These are phyloP conservation scores for Lasiosphaeria hispida DNA, from an alignment of 495 filamentous ascomycete species.

Conservation along the genomic window DNA sequence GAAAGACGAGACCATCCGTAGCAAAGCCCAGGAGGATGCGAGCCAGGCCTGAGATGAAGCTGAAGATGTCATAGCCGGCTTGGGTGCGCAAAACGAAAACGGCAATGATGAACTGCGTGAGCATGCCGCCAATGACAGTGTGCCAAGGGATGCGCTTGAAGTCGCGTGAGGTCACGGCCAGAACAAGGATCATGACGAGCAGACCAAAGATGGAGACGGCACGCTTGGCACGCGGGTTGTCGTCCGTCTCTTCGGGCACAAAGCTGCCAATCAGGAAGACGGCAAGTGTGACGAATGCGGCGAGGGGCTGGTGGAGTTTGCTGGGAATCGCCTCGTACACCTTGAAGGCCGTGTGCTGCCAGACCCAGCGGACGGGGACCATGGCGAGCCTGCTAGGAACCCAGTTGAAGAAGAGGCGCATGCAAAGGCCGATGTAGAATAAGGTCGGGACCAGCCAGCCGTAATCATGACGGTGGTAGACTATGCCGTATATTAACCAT, in stretches of 20 bases:
- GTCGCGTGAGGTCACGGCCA: slow-evolving; percentile 70
- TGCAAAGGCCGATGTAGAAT: slow-evolving; percentile 68
- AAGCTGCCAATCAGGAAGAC: slow-evolving; percentile 77
- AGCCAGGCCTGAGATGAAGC: slow-evolving; percentile 73
- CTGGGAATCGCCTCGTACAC: slow-evolving; percentile 58
- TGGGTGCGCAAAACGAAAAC: slow-evolving; percentile 80
- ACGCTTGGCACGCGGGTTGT: slow-evolving; percentile 77
- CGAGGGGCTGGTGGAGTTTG: slow-evolving; percentile 57
- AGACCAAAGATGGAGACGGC: slow-evolving; percentile 80
- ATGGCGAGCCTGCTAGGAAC: slow-evolving; percentile 65
- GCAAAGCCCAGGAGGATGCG: slow-evolving; percentile 70
- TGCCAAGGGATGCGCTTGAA: slow-evolving; percentile 75
- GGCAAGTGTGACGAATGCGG: slow-evolving; percentile 57
- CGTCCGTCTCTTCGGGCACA: slow-evolving; percentile 61
- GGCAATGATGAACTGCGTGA: slow-evolving; percentile 81
- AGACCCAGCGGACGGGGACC: slow-evolving; percentile 62
- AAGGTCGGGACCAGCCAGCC: slow-evolving; percentile 86
- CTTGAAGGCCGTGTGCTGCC: slow-evolving; percentile 59
- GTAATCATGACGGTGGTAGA: slow-evolving; percentile 67
- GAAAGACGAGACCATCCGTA: slow-evolving; percentile 64
- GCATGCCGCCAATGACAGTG: slow-evolving; percentile 82
- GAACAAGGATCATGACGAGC: slow-evolving; percentile 61
- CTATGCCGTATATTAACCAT: slow-evolving; percentile 85
- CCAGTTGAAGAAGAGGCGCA: slow-evolving; percentile 72
- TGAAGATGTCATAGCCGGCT: slow-evolving; percentile 82